Evolutionary conservation across 2,329 filamentous ascomycete genomes (phyloP).

Genomic region (Colletotrichum sp.): DNA sequence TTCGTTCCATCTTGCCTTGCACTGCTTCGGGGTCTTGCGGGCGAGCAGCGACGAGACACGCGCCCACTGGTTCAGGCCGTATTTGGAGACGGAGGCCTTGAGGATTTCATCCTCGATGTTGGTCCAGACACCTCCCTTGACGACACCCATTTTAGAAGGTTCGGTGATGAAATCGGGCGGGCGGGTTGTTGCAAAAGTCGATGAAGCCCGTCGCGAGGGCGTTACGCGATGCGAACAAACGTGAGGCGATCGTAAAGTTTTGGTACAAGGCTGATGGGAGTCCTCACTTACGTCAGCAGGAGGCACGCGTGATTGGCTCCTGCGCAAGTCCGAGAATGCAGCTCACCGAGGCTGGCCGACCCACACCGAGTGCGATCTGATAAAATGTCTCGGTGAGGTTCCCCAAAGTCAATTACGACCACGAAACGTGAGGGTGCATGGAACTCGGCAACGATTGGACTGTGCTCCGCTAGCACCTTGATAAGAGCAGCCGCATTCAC

Average conservation of each 20-base stretch:
- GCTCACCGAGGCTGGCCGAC: neutral
- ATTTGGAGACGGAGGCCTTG: slow-evolving; percentile 93
- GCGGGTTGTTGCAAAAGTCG: neutral
- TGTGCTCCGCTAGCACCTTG: neutral
- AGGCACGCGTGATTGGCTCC: neutral
- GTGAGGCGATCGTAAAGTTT: slow-evolving; percentile 14
- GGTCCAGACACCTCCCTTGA: slow-evolving; percentile 78
- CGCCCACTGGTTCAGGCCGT: slow-evolving; percentile 97
- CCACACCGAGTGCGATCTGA: neutral
- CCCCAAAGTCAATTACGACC: neutral
- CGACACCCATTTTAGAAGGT: slow-evolving; percentile 65
- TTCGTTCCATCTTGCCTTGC: slow-evolving; percentile 97
- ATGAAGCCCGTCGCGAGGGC: slow-evolving; percentile 7
- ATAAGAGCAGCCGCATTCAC: neutral
- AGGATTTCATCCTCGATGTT: slow-evolving; percentile 94
- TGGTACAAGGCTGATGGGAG: slow-evolving; percentile 7
- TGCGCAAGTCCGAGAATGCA: neutral
- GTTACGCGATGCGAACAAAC: neutral
- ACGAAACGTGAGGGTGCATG: neutral
- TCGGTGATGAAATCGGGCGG: neutral
- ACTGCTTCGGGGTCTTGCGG: slow-evolving; percentile 98
- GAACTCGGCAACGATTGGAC: neutral
- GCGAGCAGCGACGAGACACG: slow-evolving; percentile 96
- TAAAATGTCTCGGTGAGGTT: neutral
- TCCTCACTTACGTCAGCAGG: neutral